Evolutionary conservation across 177 flowering plant genomes (phyloP).

Genomic region (Telopea speciosissima): DNA sequence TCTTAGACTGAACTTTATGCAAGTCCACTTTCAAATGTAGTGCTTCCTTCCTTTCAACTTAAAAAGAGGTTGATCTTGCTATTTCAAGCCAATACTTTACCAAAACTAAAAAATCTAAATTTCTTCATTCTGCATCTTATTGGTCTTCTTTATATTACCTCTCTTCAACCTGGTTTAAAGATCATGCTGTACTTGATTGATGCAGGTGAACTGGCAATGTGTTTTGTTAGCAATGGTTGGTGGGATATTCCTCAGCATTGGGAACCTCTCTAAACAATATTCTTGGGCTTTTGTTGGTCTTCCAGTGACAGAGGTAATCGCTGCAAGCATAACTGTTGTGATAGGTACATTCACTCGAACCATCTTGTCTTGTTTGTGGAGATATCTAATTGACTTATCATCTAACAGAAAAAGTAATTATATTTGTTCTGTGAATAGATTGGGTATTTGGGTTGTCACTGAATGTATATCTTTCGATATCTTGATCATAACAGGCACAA

Average conservation of each 20-base stretch:
- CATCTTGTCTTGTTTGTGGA: background rate
- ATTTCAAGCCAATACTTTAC: background rate
- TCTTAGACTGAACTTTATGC: background rate
- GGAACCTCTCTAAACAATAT: conserved; percentile 73
- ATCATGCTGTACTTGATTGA: background rate
- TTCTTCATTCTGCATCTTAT: background rate
- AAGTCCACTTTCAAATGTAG: background rate
- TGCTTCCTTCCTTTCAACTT: background rate
- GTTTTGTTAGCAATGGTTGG: conserved; percentile 80
- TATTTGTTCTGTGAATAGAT: too few relatives aligned
- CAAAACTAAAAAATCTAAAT: background rate
- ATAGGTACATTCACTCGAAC: conserved; percentile 43
- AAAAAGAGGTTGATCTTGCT: background rate
- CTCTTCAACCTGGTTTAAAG: background rate
- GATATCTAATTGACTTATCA: too few relatives aligned
- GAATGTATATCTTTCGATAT: background rate
- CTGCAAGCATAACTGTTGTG: conserved; percentile 74
- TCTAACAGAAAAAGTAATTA: too few relatives aligned
- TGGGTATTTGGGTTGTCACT: background rate
- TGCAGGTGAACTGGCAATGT: conserved; percentile 77
- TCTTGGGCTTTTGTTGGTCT: conserved; percentile 89
- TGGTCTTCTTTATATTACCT: background rate
- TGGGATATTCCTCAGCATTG: conserved; percentile 69
- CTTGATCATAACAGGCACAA: conserved; percentile 54
- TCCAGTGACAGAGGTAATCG: conserved; percentile 70